These are phyloP conservation scores for Schizochytrium sp. DNA, from an alignment of 108 stramenopile genomes.

Conservation along the genomic window DNA sequence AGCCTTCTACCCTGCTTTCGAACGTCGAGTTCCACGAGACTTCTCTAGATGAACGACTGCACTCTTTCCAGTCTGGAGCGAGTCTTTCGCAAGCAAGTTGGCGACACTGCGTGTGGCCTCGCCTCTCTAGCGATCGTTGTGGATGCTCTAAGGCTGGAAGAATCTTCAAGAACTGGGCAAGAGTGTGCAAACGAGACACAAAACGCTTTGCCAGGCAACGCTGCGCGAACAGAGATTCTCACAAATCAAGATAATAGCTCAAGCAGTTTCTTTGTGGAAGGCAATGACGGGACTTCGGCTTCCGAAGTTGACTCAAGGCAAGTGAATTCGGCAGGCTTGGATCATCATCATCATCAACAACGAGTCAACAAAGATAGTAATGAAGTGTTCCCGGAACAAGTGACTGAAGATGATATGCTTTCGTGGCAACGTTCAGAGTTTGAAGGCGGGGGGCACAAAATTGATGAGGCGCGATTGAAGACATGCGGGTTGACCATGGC, in stretches of 20 bases:
- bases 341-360: no score
- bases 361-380: no score
- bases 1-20: no score
- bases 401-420: slow-evolving; percentile 7
- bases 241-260: no score
- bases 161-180: neutral
- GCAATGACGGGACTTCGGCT: no score
- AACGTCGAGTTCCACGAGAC: no score
- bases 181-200: neutral
- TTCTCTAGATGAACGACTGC: no score
- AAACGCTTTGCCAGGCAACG: neutral
- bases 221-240: neutral
- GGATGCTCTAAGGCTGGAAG: slow-evolving; percentile 14
- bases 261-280: no score
- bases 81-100: slow-evolving; percentile 43
- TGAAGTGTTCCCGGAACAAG: neutral
- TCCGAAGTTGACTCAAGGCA: no score
- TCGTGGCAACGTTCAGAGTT: neutral
- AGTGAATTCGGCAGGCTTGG: no score
- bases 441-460: neutral
- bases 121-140: slow-evolving; percentile 45
- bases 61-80: neutral
- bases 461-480: neutral
- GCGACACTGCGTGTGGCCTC: slow-evolving; percentile 14
- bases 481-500: slow-evolving; percentile 32